Evolutionary conservation across 192 early-diverging fungal species (phyloP), one percentile per base, ranked within the genome.

Genomic region (Thamnidium elegans): DNA sequence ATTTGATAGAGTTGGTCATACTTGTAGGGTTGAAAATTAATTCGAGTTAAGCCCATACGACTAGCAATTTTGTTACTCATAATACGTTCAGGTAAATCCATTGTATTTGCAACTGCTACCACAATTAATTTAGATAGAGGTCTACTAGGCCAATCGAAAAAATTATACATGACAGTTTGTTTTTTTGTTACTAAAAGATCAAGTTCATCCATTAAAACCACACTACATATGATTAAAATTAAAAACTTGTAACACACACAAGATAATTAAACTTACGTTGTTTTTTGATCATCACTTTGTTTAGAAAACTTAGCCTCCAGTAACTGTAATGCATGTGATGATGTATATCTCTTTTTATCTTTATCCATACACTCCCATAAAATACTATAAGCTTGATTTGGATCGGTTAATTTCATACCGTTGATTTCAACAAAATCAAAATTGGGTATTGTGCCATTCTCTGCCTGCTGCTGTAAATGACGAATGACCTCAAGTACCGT

Each of bases 401-500:
- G 95, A 54, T 97, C 94, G 0, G 90, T 92, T 63, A 99, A 80
- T 70, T 95, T 94, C 95, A 99, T 96, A 1, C 93, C 95, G 70
- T 99, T 99, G 30, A 99, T 92, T 73, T 99, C 94, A 32, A 95
- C 87, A 79, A 89, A 97, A 63, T 92, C 78, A 59, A 98, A 99
- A 2, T 80, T 79, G 0, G 87, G 74, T 36, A 91, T 58, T 15
- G 68, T 68, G 87, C 93, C 43, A 81, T 81, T 36, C 70, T 72
- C 11, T 82, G 81, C 32, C 77, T 81, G 58, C 84, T 79, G 19
- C 42, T 87, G 79, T 45, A 97, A 72, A 36, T 80, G 75, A 34
- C 90, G 83, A 26, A 99, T 86, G 0, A 92, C 92, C 62, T 90
- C 89, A 26, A 85, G 78, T 0, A 97, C 92, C 0, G 97, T 97